Conservation (phyloP, 768 basidiomycete genomes). For the Pisolithus microcarpus region DNA sequence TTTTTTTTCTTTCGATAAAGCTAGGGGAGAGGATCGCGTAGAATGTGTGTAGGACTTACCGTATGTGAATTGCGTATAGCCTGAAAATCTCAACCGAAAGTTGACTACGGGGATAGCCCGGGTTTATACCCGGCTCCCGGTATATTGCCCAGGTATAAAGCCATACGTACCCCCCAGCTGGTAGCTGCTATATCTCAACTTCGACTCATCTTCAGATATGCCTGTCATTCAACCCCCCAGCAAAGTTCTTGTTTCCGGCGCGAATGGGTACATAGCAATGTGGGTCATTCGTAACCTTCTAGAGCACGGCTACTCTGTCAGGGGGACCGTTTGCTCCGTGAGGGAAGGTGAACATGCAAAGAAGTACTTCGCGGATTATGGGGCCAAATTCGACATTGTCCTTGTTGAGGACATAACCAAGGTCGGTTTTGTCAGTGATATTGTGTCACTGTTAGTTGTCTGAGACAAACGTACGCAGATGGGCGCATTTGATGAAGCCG, state of each 20-base stretch:
- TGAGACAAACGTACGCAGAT: no score
- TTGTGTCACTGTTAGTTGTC: no score
- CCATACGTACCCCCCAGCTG: background rate
- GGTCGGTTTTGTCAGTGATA: no score
- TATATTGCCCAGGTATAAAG: no score
- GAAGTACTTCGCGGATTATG: constrained; percentile 45
- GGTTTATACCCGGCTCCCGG: no score
- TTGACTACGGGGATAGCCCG: no score
- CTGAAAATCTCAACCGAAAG: no score
- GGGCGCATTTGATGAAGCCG: constrained; percentile 38
- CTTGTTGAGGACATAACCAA: no score
- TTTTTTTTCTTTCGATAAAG: no score
- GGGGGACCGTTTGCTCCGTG: constrained; percentile 57
- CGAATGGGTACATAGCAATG: constrained; percentile 21
- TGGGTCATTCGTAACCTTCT: constrained; percentile 54
- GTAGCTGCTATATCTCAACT: background rate
- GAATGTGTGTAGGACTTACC: no score
- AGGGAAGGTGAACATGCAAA: constrained; percentile 50
- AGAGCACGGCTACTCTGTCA: constrained; percentile 54
- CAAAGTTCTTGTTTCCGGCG: constrained; percentile 26
- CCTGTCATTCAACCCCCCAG: constrained; percentile 18
- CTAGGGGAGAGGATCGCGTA: no score
- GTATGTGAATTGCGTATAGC: no score
- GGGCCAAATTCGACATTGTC: constrained; percentile 28
- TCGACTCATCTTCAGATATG: constrained; percentile 8